These are phyloP conservation scores for Fusarium sp. DNA, from an alignment of 2,329 filamentous ascomycete species.

Conservation along the genomic window DNA sequence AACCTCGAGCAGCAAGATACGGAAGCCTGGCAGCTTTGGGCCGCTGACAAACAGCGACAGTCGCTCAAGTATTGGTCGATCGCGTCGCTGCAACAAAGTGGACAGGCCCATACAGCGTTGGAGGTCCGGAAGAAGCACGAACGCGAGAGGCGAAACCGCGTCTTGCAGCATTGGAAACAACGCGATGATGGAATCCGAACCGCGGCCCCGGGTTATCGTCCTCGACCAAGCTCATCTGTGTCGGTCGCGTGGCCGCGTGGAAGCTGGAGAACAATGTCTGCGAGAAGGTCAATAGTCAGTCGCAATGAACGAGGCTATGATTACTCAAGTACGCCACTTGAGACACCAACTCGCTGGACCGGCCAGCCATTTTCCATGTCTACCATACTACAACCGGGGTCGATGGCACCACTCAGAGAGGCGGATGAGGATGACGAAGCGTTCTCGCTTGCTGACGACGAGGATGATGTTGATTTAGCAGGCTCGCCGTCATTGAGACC, in stretches of 20 bases:
- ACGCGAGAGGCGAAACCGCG: conserved; percentile 46
- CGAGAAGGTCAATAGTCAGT: conserved; percentile 37
- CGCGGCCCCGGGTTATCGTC: conserved; percentile 7
- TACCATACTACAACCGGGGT: conserved; percentile 42
- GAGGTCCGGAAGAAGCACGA: conserved; percentile 47
- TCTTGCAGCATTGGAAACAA: conserved; percentile 47
- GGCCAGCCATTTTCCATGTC: conserved; percentile 52
- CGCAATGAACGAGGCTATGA: conserved; percentile 37
- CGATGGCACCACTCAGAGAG: conserved; percentile 47
- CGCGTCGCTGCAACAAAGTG: conserved; percentile 49
- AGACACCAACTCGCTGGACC: conserved; percentile 59
- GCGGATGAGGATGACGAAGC: conserved; percentile 43
- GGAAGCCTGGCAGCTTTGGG: conserved; percentile 47
- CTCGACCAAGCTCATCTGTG: conserved; percentile 22
- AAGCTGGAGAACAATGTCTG: conserved; percentile 42
- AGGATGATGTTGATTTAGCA: conserved; percentile 37
- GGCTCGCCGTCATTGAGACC: conserved; percentile 37
- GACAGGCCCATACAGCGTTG: conserved; percentile 51
- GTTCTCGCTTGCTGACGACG: conserved; percentile 38
- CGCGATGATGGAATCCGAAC: conserved; percentile 27
- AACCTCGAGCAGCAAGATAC: conserved; percentile 40
- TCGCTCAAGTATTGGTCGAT: conserved; percentile 51
- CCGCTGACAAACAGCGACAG: conserved; percentile 46
- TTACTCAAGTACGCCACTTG: conserved; percentile 40
- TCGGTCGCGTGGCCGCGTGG: conserved; percentile 35